Base-by-base conservation (phyloP, 2,329 filamentous ascomycete species). In the Byssoonygena ceratinophila region DNA sequence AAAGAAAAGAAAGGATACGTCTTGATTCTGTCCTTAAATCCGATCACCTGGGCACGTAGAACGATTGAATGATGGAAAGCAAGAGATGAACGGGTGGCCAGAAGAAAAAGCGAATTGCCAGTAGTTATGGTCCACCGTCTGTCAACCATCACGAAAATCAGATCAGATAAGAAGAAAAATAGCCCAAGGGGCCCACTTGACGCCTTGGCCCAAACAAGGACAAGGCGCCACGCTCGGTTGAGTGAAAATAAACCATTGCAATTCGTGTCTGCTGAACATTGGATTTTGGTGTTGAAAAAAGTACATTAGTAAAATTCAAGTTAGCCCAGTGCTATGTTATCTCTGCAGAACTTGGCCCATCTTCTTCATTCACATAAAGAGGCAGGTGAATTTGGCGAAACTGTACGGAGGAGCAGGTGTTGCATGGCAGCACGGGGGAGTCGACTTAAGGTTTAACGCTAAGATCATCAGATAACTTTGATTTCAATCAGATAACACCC, bases 151-250 rank as follows among this genome's bases (percentile, higher is more conserved):
- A 43, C 18, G 36, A 43, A 20, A 51, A 41, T 51, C 47, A 25
- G 47, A 51, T 51, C 47, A 51, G 47, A 51, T 51, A 51, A 51
- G 6, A 18, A 18, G 25, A 11, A 23, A 34, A 32, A 43, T 20
- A 23, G 11, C 16, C 46, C 46, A 34, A 25, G 1, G 14, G 34
- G 32, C 22, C 46, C 46, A 48, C 46, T 48, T 48, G 16, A 18
- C 31, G 32, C 20, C 45, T 47, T 48, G 46, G 46, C 46, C 22
- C 14, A 1, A 14, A 4, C 20, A 25, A 41, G 14, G 20, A 11
- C 39, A 23, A 8, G 36, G 5, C 39, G 22, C 39, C 39, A 25
- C 39, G 5, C 11, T 25, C 39, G 2, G 20, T 16, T 4, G 36
- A 39, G 4, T 18, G 36, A 36, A 36, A n/a, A n/a, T n/a, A n/a